A percentile compares a stretch with the other conserved stretches of the same genome.
Evolutionary conservation across 345 rosid genomes (phyloP).

Genomic region (Jatropha curcas): DNA sequence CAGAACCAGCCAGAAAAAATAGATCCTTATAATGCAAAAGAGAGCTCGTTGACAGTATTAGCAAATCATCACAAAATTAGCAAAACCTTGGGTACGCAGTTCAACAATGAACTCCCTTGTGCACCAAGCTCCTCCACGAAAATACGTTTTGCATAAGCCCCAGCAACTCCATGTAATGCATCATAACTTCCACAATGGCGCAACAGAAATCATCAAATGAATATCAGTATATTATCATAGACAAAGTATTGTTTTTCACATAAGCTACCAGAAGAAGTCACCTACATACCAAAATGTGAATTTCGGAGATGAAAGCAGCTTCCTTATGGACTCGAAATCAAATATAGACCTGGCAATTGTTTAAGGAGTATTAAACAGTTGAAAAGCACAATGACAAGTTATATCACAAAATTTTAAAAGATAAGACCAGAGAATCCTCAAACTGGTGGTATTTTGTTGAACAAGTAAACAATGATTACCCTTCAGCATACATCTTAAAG

Average conservation of each 20-base stretch:
- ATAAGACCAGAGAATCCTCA: conserved; percentile 3
- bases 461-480: neutral
- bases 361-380: neutral
- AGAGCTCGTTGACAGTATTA: conserved; percentile 2
- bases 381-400: neutral
- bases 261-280: conserved; percentile 16
- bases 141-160: conserved; percentile 85
- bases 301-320: conserved; percentile 82
- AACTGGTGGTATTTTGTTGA: neutral
- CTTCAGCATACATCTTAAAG: neutral
- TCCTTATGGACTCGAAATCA: conserved; percentile 75
- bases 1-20: conserved; percentile 11
- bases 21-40: neutral
- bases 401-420: neutral
- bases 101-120: conserved; percentile 75
- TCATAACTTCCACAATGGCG: conserved; percentile 61
- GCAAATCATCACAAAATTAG: conserved; percentile 5
- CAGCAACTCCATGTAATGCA: conserved; percentile 97
- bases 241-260: neutral
- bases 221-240: conserved; percentile 8
- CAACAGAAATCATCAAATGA: conserved; percentile 9
- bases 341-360: conserved; percentile 74
- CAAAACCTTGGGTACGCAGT: conserved; percentile 88
- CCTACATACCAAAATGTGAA: conserved; percentile 81
- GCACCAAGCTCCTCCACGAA: conserved; percentile 99